Conservation (phyloP, 2,329 filamentous ascomycete species). For the Macrophomina phaseolina region DNA sequence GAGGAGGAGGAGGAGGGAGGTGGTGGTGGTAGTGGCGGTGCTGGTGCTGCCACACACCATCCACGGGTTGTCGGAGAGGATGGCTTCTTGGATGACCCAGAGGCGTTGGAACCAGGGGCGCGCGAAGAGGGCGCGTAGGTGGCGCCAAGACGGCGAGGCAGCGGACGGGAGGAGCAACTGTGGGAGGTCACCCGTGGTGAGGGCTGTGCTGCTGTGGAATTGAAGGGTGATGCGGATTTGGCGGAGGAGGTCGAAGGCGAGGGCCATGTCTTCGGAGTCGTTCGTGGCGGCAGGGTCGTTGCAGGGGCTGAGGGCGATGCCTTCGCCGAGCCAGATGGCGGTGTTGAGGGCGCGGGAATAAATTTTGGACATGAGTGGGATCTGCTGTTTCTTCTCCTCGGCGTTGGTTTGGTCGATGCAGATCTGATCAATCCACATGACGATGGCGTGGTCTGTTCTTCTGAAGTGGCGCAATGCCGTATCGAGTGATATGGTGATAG, state of each 20-base stretch:
- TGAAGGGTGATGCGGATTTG: conserved; percentile 29
- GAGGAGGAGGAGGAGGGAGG: too few species aligned
- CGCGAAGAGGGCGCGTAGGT: conserved; percentile 32
- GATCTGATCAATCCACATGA: conserved; percentile 29
- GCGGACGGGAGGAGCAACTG: conserved; percentile 31
- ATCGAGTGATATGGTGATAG: not conserved
- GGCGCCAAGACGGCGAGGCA: conserved; percentile 30
- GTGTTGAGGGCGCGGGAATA: conserved; percentile 18
- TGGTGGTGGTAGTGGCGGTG: too few species aligned
- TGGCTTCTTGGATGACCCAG: conserved; percentile 38
- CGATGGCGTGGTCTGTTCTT: not conserved
- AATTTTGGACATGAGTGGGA: conserved; percentile 24
- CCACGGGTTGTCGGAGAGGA: conserved; percentile 29
- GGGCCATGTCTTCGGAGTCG: conserved; percentile 26
- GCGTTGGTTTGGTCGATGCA: conserved; percentile 28
- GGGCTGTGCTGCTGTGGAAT: conserved; percentile 28
- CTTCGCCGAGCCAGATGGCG: conserved; percentile 30
- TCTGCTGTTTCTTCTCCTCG: conserved; percentile 26
- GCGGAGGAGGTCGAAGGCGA: conserved; percentile 34
- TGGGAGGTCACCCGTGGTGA: conserved; percentile 32
- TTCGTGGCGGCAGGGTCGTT: conserved; percentile 30
- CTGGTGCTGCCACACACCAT: too few species aligned
- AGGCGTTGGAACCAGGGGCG: conserved; percentile 35
- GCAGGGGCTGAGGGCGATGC: conserved; percentile 14
- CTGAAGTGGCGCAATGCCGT: conserved; percentile 4